A percentile compares a stretch with the other conserved stretches of the same genome.
Evolutionary conservation across 169 alveolate species (phyloP).

Genomic region (Plasmodium gallinaceum): DNA sequence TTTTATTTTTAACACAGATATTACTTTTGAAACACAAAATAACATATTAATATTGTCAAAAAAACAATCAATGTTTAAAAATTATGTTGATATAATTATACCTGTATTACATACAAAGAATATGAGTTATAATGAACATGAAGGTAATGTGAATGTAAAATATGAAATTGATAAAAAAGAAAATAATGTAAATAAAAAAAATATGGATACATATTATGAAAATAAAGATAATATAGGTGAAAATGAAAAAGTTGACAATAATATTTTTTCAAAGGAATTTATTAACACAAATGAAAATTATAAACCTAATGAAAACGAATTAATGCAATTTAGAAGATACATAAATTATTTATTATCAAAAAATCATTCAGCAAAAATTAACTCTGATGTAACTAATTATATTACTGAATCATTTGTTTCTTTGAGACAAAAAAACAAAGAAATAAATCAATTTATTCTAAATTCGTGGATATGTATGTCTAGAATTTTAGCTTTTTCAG

Average conservation of each 20-base stretch:
- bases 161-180: neutral
- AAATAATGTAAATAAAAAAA: neutral
- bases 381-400: constrained; percentile 32
- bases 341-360: constrained; percentile 72
- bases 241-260: neutral
- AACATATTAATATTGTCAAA: constrained; percentile 52
- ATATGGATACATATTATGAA: neutral
- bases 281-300: constrained; percentile 32
- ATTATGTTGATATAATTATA: constrained; percentile 54
- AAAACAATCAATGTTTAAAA: constrained; percentile 64
- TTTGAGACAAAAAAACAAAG: constrained; percentile 55
- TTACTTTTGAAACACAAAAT: constrained; percentile 60
- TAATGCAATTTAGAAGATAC: constrained; percentile 77
- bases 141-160: neutral
- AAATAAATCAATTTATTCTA: constrained; percentile 63
- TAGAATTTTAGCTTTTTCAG: constrained; percentile 75
- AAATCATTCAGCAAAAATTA: constrained; percentile 66
- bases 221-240: neutral
- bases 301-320: constrained; percentile 51
- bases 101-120: constrained; percentile 27
- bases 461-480: constrained; percentile 76
- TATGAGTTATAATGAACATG: neutral
- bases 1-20: constrained; percentile 49
- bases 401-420: constrained; percentile 66
- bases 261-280: constrained; percentile 41